Base-by-base conservation (phyloP, 306 rosid genomes). In the Cicer pinnatifidum region DNA sequence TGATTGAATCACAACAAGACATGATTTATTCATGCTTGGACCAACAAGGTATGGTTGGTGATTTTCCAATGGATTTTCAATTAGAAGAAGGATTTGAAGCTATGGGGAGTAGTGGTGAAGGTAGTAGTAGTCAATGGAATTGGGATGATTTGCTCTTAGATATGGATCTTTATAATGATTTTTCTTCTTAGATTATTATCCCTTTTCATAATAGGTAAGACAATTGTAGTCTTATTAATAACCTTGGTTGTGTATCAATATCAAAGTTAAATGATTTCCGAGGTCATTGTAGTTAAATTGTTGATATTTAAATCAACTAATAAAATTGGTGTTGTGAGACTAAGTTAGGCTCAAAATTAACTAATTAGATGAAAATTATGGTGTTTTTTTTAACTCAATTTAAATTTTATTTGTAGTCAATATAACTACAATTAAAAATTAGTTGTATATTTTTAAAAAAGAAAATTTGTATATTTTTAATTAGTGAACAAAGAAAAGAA, bases 101-200 rank as follows among this genome's bases (percentile, higher is more conserved):
- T 7, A 68, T 72, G 52, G 75, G 65, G 37, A 79, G 58, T 65
- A 80, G 85, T 15, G 76, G 85, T 15, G 76, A 72, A 15, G 71
- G 76, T 17, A 54, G 70, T 35, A 54, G 57, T 67, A 78, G 38
- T 40, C 83, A 82, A 60, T 75, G 86, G 87, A 86, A 80, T 69
- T 86, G 88, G 93, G 86, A 85, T 79, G 86, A 86, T 75, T 82
- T 82, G 39, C 65, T 84, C 72, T 71, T 83, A 12, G 90, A 84
- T 50, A 70, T 81, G 76, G 90, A 86, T 57, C 23, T 82, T 43
- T 86, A 82, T 73, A 77, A 81, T 50, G 81, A 69, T 19, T 81
- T 75, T 75, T 44, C 68, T 59, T 57, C 72, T 69, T 74, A 80
- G 52, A 51, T 69, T 50, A 23, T 67, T 45, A 9, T 38, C 62